These are phyloP conservation scores for Mortierella claussenii DNA, from an alignment of 192 early-diverging fungal genomes.

Conservation along the genomic window DNA sequence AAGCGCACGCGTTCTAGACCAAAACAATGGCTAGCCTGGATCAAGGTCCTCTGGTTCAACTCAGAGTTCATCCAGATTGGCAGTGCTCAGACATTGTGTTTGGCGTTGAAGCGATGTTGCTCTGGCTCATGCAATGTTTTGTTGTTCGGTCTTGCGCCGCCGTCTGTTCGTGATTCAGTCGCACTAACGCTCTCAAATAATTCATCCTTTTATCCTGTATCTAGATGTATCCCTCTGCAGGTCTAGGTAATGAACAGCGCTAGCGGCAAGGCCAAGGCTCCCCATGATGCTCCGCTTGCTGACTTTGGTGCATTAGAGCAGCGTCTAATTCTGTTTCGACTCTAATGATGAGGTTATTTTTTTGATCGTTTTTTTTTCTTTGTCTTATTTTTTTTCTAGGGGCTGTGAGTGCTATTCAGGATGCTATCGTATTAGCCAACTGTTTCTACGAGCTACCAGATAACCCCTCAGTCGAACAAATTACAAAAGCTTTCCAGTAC, in stretches of 20 bases:
- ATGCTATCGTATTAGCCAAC: slow-evolving; percentile 17
- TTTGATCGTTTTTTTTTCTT: no score
- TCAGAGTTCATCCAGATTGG: no score
- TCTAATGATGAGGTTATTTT: not conserved
- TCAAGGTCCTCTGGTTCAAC: no score
- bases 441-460: slow-evolving; percentile 26
- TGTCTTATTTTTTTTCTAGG: slow-evolving; percentile 16
- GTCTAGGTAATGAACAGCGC: slow-evolving; percentile 34
- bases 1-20: not conserved
- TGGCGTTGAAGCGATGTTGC: no score
- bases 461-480: slow-evolving; percentile 9
- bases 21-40: no score
- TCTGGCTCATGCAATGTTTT: no score
- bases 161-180: no score
- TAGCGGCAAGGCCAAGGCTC: no score
- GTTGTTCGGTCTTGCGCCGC: no score
- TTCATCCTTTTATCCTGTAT: not conserved
- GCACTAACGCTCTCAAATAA: not conserved
- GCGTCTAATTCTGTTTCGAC: not conserved
- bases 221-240: slow-evolving; percentile 34
- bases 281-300: no score
- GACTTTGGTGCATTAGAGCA: no score
- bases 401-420: slow-evolving; percentile 31
- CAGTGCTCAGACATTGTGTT: no score
- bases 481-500: slow-evolving; percentile 13